These are phyloP conservation scores for Salpingoeca rosetta DNA, from an alignment of 78 protist species.

Conservation along the genomic window DNA sequence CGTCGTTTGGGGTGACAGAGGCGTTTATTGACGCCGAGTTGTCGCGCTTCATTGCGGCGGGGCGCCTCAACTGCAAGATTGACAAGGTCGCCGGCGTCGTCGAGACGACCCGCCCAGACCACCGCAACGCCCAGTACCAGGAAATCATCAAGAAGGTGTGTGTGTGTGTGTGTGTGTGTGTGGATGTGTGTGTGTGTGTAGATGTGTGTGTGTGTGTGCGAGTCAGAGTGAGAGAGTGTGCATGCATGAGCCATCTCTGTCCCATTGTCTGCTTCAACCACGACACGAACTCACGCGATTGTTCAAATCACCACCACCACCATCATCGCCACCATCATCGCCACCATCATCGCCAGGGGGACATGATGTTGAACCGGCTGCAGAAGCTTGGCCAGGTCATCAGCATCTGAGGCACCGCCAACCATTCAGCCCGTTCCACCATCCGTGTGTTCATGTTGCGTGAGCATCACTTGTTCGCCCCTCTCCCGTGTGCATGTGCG, in stretches of 20 bases:
- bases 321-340: no score
- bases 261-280: neutral
- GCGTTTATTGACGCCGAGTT: slow-evolving; percentile 78
- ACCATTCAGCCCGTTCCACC: no score
- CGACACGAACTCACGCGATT: neutral
- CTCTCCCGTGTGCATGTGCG: no score
- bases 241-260: neutral
- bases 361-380: slow-evolving; percentile 79
- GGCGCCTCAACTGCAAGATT: slow-evolving; percentile 77
- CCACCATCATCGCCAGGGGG: slow-evolving; percentile 81
- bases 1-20: slow-evolving; percentile 71
- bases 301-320: neutral
- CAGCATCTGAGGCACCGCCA: slow-evolving; percentile 72
- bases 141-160: slow-evolving; percentile 14
- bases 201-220: no score
- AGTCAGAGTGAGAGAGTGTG: no score
- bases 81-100: slow-evolving; percentile 80
- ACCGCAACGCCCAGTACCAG: slow-evolving; percentile 71
- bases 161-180: neutral
- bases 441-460: neutral
- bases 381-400: slow-evolving; percentile 88
- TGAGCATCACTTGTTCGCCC: neutral
- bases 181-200: no score
- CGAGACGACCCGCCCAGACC: slow-evolving; percentile 80
- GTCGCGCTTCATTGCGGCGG: slow-evolving; percentile 72